Evolutionary conservation across 1,139 yeast genomes (phyloP).

Genomic region (Lodderomyces elongisporus): DNA sequence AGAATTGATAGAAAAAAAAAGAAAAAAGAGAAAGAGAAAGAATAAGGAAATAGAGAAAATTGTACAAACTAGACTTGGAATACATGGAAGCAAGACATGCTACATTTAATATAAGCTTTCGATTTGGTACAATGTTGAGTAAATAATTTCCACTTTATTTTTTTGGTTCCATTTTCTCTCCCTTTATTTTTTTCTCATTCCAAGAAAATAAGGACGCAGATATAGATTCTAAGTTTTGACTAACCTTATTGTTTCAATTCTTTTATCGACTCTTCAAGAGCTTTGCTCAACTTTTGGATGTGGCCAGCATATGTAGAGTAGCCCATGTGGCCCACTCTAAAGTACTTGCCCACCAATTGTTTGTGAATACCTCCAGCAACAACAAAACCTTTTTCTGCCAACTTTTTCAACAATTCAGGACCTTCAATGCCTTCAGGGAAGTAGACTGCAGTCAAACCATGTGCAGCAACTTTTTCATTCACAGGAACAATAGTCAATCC

Average conservation of each 20-base stretch:
- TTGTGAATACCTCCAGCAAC: conserved; percentile 91
- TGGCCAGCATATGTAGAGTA: conserved; percentile 43
- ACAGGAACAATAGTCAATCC: conserved; percentile 70
- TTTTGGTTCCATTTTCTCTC: no score
- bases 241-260: conserved; percentile 20
- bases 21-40: no score
- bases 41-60: no score
- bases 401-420: conserved; percentile 48
- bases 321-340: conserved; percentile 97
- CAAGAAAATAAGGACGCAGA: no score
- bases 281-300: conserved; percentile 30
- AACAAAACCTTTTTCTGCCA: conserved; percentile 66
- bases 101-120: no score
- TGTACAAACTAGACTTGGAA: no score
- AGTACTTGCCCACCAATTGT: conserved; percentile 74
- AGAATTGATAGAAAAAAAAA: no score
- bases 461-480: conserved; percentile 63
- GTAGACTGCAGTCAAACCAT: conserved; percentile 84
- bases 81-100: no score
- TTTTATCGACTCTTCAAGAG: conserved; percentile 33
- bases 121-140: no score
- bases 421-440: conserved; percentile 75
- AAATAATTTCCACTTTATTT: no score
- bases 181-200: no score
- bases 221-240: no score